Percentiles rank a stretch among this genome's conserved stretches.
These are phyloP conservation scores for Inga oerstediana DNA, from an alignment of 306 rosid species.

Conservation along the genomic window DNA sequence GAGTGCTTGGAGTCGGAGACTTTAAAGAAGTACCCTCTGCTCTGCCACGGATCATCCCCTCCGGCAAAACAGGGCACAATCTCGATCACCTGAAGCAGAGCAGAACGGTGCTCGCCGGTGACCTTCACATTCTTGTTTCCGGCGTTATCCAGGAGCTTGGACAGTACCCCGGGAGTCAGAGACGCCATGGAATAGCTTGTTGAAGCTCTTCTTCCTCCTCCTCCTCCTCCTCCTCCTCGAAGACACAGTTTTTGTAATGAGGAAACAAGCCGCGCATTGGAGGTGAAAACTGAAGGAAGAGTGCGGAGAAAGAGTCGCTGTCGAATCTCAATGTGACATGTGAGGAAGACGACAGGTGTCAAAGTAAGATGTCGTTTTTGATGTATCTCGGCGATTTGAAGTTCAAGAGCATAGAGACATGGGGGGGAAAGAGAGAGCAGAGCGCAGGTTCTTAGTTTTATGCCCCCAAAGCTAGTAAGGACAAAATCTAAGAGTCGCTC, in stretches of 20 bases:
- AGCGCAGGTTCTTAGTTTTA: conserved; percentile 34
- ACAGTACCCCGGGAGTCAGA: conserved; percentile 69
- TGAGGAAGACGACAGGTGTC: conserved; percentile 46
- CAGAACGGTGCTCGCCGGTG: conserved; percentile 67
- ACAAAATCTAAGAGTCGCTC: conserved; percentile 31
- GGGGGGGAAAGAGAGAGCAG: not conserved
- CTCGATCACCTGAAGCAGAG: conserved; percentile 70
- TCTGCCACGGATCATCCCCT: conserved; percentile 50
- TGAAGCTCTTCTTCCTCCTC: not conserved
- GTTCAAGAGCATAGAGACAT: not conserved
- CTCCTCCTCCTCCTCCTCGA: not conserved
- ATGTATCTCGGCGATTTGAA: conserved; percentile 36
- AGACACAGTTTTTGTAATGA: not conserved
- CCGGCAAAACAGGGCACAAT: conserved; percentile 60
- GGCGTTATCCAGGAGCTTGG: conserved; percentile 66
- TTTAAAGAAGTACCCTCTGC: conserved; percentile 69
- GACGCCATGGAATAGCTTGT: conserved; percentile 58
- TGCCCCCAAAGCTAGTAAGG: conserved; percentile 25
- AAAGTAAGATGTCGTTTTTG: conserved; percentile 17
- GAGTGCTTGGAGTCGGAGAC: conserved; percentile 74
- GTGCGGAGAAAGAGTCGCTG: not conserved
- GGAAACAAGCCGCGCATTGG: not conserved
- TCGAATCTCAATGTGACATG: conserved; percentile 58
- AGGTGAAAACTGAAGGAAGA: not conserved
- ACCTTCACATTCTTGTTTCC: conserved; percentile 47